phyloP scores from a whole-genome alignment of 2,329 filamentous ascomycete species.

The Kalmusia sp. region DNA sequence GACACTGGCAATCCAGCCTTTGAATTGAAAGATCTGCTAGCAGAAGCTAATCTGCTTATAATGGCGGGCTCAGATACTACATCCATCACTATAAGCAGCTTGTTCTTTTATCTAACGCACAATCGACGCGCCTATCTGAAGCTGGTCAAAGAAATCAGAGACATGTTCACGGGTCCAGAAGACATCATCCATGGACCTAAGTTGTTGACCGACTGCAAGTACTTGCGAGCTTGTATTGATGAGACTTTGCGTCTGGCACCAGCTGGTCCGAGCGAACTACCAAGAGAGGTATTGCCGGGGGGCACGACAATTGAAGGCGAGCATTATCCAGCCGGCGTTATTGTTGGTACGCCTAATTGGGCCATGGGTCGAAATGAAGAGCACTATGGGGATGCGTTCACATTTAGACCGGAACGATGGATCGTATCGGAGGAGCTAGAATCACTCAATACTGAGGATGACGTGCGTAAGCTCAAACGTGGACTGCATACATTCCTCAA shows the following conservation, averaged over 20 bases:
- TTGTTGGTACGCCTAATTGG: conserved; percentile 24
- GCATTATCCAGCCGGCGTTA: conserved; percentile 20
- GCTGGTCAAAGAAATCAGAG: conserved; percentile 20
- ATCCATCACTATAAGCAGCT: conserved; percentile 8
- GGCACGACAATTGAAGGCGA: conserved; percentile 13
- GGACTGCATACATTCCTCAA: conserved; percentile 26
- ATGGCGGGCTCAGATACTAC: conserved; percentile 25
- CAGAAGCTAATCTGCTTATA: conserved; percentile 20
- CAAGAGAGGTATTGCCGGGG: conserved; percentile 13
- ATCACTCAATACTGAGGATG: conserved; percentile 12
- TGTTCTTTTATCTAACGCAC: conserved; percentile 23
- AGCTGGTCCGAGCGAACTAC: conserved; percentile 10
- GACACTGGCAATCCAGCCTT: conserved; percentile 43
- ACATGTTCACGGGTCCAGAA: conserved; percentile 11
- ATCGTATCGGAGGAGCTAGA: conserved; percentile 15
- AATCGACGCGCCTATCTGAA: conserved; percentile 14
- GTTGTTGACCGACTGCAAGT: conserved; percentile 12
- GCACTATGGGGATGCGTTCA: conserved; percentile 21
- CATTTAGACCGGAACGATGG: conserved; percentile 27
- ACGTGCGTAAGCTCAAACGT: conserved; percentile 16
- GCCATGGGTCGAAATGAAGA: conserved; percentile 23
- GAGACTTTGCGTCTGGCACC: conserved; percentile 17
- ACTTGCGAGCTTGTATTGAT: conserved; percentile 22
- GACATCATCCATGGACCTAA: conserved; percentile 16
- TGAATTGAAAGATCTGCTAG: conserved; percentile 44